Evolutionary conservation across 805 yeast genomes (phyloP).

Genomic region (Limtongozyma cylindracea): DNA sequence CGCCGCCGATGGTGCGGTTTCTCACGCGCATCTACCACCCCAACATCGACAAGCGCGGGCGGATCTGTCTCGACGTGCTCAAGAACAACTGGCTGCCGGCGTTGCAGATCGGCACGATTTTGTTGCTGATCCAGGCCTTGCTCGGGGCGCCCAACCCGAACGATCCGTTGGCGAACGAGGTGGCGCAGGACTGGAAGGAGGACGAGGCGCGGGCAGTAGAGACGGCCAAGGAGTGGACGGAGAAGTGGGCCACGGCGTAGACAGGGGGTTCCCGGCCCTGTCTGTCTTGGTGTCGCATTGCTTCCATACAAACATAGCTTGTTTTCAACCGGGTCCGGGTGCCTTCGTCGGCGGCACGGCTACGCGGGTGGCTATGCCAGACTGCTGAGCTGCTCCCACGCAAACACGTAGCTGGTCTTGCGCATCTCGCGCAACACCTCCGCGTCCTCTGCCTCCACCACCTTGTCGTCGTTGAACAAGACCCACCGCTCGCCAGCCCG

Average conservation of each 20-base stretch:
- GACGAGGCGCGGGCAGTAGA: slow-evolving; percentile 58
- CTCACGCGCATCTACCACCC: slow-evolving; percentile 85
- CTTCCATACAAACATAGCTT: too few species aligned
- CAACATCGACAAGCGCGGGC: slow-evolving; percentile 89
- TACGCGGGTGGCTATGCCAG: too few species aligned
- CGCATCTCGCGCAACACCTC: too few species aligned
- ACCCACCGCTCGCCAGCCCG: slow-evolving; percentile 34
- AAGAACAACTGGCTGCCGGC: slow-evolving; percentile 98
- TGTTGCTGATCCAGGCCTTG: slow-evolving; percentile 79
- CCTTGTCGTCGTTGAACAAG: slow-evolving; percentile 75
- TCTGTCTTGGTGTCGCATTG: too few species aligned
- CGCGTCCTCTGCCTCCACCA: too few species aligned
- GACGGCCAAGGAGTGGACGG: slow-evolving; percentile 62
- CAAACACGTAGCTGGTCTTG: too few species aligned
- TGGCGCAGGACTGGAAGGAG: slow-evolving; percentile 89
- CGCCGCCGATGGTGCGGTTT: slow-evolving; percentile 89
- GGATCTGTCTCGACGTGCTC: slow-evolving; percentile 87
- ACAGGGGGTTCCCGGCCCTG: not conserved
- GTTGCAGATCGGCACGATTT: slow-evolving; percentile 75
- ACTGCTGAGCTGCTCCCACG: too few species aligned
- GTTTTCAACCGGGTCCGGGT: too few species aligned
- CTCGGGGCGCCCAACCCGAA: slow-evolving; percentile 95
- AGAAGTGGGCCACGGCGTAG: slow-evolving; percentile 18
- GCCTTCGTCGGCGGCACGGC: too few species aligned
- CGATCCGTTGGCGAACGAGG: slow-evolving; percentile 95